phyloP scores from a whole-genome alignment of 2,329 filamentous ascomycete species.

The Pyrenophora seminiperda region DNA sequence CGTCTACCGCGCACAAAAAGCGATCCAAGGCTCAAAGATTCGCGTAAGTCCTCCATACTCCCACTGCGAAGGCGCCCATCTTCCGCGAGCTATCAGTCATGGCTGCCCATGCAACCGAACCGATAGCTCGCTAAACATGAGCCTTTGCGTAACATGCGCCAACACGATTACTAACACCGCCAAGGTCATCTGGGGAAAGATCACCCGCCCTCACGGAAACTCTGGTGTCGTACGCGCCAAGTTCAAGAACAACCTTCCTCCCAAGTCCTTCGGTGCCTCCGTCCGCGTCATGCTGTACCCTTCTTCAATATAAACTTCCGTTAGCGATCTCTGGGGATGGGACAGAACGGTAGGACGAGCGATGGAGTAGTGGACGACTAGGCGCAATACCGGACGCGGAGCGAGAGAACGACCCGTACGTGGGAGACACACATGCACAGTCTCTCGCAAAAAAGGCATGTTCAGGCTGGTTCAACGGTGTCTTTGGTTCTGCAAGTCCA shows the following conservation, averaged over 20 bases:
- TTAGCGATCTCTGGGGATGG: conserved; percentile 33
- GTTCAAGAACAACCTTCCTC: conserved; percentile 94
- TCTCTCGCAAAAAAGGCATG: conserved; percentile 45
- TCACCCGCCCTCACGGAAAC: conserved; percentile 96
- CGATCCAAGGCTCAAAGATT: conserved; percentile 97
- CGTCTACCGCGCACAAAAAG: conserved; percentile 94
- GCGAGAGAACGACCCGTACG: conserved; percentile 36
- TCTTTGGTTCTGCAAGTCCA: conserved; percentile 45
- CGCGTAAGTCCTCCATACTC: conserved; percentile 58
- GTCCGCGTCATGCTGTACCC: conserved; percentile 98
- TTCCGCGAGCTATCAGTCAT: conserved; percentile 25
- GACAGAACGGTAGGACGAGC: conserved; percentile 30
- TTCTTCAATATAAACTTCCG: conserved; percentile 81
- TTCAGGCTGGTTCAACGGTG: conserved; percentile 47
- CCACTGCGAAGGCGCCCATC: neutral
- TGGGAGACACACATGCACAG: conserved; percentile 39
- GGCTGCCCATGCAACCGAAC: too few relatives aligned
- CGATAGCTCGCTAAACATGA: too few relatives aligned
- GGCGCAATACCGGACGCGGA: conserved; percentile 38
- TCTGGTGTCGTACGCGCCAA: conserved; percentile 97
- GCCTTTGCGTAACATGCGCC: too few relatives aligned
- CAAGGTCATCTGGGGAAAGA: conserved; percentile 59
- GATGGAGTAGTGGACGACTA: conserved; percentile 34
- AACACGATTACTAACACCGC: neutral
- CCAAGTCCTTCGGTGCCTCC: conserved; percentile 85